Percentiles rank a stretch among this genome's conserved stretches.
phyloP scores from a whole-genome alignment of 208 protist species.

The Ichthyophonus hoferi region DNA sequence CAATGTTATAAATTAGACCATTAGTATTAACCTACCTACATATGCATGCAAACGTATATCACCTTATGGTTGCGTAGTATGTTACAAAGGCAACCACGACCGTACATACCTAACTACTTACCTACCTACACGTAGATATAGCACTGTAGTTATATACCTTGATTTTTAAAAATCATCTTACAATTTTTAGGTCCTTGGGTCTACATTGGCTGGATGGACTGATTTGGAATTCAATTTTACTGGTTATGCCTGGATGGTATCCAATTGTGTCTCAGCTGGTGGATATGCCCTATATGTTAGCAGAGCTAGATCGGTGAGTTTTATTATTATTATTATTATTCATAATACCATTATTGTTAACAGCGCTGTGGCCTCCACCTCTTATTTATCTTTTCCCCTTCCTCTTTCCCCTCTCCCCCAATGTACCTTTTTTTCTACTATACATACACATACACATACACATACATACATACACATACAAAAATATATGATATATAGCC shows the following conservation, averaged over 20 bases:
- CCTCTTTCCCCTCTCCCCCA: neutral
- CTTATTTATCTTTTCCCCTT: neutral
- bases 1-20: too few relatives aligned
- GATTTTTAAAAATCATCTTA: too few relatives aligned
- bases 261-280: slow-evolving; percentile 19
- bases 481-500: too few relatives aligned
- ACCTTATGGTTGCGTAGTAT: too few relatives aligned
- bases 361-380: too few relatives aligned
- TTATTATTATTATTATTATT: too few relatives aligned
- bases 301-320: neutral
- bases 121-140: neutral
- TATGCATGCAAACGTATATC: too few relatives aligned
- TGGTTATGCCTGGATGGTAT: slow-evolving; percentile 40
- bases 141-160: too few relatives aligned
- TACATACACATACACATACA: too few relatives aligned
- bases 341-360: too few relatives aligned
- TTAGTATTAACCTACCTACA: too few relatives aligned
- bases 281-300: slow-evolving; percentile 33
- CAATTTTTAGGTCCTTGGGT: slow-evolving; percentile 14
- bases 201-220: slow-evolving; percentile 14
- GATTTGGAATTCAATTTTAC: slow-evolving; percentile 22
- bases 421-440: neutral
- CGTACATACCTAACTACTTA: neutral
- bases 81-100: neutral
- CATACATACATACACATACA: too few relatives aligned